Percentiles rank a stretch among this genome's conserved stretches.
Evolutionary conservation across 192 early-diverging fungal species (phyloP).

Genomic region (Pecoramyces ruminantium): DNA sequence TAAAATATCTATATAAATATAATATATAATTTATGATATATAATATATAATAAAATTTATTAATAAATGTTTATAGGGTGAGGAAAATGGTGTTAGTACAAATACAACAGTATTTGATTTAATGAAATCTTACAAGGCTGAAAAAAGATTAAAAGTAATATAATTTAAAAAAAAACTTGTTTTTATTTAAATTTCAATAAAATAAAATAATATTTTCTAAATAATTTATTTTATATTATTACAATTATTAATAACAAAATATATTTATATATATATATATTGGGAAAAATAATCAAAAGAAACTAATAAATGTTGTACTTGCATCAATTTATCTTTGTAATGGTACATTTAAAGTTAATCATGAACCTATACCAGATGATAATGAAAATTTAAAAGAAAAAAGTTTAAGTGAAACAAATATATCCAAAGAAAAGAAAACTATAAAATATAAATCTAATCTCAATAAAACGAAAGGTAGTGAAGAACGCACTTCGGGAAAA

Average conservation of each 20-base stretch:
- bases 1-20: too few species aligned
- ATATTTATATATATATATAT: too few species aligned
- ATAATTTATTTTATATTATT: too few species aligned
- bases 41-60: too few species aligned
- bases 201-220: too few species aligned
- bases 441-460: background rate
- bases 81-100: background rate
- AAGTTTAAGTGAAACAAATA: background rate
- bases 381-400: background rate
- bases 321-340: background rate
- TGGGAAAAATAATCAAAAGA: background rate
- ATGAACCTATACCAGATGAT: background rate
- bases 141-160: background rate
- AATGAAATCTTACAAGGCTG: background rate
- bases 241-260: too few species aligned
- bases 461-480: background rate
- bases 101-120: background rate
- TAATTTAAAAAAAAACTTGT: too few species aligned
- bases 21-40: too few species aligned
- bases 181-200: too few species aligned
- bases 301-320: background rate
- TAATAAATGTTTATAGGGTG: too few species aligned
- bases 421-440: background rate
- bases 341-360: background rate
- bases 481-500: background rate